Conservation (phyloP, 2,329 filamentous ascomycete genomes). For the Pezicula rhizophila region DNA sequence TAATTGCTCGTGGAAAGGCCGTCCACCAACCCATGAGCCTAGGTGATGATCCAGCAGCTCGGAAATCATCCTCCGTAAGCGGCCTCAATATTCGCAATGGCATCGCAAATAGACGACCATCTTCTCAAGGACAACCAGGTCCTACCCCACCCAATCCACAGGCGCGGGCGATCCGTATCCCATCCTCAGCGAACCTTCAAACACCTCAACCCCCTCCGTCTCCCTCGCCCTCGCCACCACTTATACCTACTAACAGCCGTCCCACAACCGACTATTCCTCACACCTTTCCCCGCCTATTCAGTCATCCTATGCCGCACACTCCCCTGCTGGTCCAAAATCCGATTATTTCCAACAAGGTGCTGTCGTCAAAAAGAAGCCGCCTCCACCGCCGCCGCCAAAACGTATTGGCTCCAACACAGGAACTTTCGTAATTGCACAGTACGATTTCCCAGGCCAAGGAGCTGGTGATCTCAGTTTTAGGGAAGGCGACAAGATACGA, state of each 20-base stretch:
- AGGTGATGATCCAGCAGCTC: constrained; percentile 23
- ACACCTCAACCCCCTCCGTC: constrained; percentile 16
- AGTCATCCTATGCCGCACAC: constrained; percentile 20
- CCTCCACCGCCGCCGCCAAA: constrained; percentile 67
- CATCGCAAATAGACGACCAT: constrained; percentile 37
- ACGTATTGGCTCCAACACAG: constrained; percentile 42
- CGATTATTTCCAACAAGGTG: constrained; percentile 28
- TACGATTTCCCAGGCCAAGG: constrained; percentile 70
- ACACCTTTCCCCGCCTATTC: constrained; percentile 16
- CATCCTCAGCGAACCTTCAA: constrained; percentile 15
- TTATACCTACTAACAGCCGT: constrained; percentile 3
- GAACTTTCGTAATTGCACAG: constrained; percentile 52
- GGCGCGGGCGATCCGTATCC: constrained; percentile 17
- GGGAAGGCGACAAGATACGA: constrained; percentile 70
- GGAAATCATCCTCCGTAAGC: constrained; percentile 22
- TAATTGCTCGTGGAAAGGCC: constrained; percentile 62
- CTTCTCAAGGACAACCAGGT: constrained; percentile 26
- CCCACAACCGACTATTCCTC: constrained; percentile 18
- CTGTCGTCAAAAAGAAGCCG: constrained; percentile 62
- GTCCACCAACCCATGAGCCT: constrained; percentile 45
- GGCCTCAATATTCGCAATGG: constrained; percentile 29
- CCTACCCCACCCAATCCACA: constrained; percentile 17
- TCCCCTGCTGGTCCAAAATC: constrained; percentile 20
- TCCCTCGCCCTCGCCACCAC: constrained; percentile 13
- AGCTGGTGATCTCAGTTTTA: constrained; percentile 65